A percentile compares a stretch with the other conserved stretches of the same genome.
Conservation (phyloP, 2,329 filamentous ascomycete species). For the Juglanconis sp. region DNA sequence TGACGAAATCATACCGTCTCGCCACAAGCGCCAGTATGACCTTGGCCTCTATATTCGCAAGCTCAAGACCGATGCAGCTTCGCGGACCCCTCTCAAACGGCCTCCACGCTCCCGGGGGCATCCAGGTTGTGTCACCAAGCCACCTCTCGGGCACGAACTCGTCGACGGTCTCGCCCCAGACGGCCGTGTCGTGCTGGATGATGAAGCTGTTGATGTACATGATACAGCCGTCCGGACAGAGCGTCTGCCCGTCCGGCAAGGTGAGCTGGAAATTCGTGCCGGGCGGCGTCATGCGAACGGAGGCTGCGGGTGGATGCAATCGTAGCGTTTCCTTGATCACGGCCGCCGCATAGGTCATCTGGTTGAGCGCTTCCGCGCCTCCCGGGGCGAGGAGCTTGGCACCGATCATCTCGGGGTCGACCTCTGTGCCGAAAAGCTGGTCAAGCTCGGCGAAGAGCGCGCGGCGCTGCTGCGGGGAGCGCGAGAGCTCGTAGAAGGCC, state of each 20-base stretch:
- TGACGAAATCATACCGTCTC: constrained; percentile 30
- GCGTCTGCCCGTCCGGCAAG: constrained; percentile 25
- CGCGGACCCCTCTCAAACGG: constrained; percentile 51
- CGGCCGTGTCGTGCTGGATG: constrained; percentile 32
- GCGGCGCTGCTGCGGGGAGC: constrained; percentile 26
- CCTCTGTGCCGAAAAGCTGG: constrained; percentile 30
- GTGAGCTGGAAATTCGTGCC: constrained; percentile 28
- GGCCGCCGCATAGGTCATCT: constrained; percentile 25
- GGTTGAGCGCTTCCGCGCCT: constrained; percentile 29
- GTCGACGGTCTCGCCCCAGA: constrained; percentile 33
- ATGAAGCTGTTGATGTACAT: constrained; percentile 32
- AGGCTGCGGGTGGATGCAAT: constrained; percentile 26
- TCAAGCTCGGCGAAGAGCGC: constrained; percentile 34
- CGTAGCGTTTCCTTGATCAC: constrained; percentile 15
- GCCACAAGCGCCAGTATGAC: constrained; percentile 30
- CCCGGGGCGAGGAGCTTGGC: constrained; percentile 24
- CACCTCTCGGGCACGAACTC: constrained; percentile 40
- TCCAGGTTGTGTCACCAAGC: constrained; percentile 26
- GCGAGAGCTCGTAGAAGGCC: constrained; percentile 35
- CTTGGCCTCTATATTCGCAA: constrained; percentile 40
- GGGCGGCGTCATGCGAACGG: constrained; percentile 25
- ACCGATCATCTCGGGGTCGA: constrained; percentile 25
- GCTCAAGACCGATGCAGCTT: constrained; percentile 53
- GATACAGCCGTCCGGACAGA: constrained; percentile 32
- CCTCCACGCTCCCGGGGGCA: constrained; percentile 43